Evolutionary conservation across 306 rosid species (phyloP).

Genomic region (Vigna nakashimae): DNA sequence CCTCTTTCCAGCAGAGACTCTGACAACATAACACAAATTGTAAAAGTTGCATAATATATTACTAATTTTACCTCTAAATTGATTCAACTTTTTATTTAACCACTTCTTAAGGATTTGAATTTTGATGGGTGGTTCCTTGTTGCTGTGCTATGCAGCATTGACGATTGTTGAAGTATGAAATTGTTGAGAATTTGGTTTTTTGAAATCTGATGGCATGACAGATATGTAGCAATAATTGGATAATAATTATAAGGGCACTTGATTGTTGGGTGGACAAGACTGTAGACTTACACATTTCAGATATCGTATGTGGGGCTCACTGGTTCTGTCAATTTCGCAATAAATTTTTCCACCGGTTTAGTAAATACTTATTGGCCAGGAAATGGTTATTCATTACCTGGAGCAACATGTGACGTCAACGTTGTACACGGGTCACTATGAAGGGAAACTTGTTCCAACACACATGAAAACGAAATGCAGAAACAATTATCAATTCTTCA

Average conservation of each 20-base stretch:
- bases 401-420: conserved; percentile 73
- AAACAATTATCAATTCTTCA: conserved; percentile 30
- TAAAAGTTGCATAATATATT: neutral
- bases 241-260: neutral
- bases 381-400: conserved; percentile 48
- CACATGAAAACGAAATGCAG: conserved; percentile 39
- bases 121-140: neutral
- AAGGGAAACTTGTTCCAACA: conserved; percentile 79
- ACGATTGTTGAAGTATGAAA: too few relatives aligned
- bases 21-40: neutral
- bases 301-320: conserved; percentile 1
- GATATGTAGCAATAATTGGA: conserved; percentile 12
- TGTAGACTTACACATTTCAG: neutral
- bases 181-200: neutral
- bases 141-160: neutral
- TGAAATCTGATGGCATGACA: neutral
- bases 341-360: neutral
- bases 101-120: neutral
- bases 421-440: conserved; percentile 80
- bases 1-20: neutral
- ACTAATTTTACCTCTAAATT: too few relatives aligned
- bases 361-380: neutral
- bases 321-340: conserved; percentile 1
- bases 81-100: too few relatives aligned
- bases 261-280: conserved; percentile 9